Conservation (phyloP, 192 early-diverging fungal species). For the Martensiomyces pterosporus region DNA sequence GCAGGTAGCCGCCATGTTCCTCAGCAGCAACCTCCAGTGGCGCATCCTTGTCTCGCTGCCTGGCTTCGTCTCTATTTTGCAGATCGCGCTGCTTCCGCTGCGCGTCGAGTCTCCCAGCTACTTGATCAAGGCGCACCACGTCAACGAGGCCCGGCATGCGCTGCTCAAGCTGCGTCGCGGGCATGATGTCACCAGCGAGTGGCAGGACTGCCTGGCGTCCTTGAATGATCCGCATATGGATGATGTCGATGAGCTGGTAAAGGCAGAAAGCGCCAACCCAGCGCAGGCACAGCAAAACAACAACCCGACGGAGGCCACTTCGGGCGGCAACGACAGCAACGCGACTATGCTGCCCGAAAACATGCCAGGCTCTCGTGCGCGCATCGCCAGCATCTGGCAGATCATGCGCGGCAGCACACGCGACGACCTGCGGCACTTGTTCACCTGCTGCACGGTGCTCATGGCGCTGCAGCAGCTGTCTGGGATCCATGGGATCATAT, state of each 20-base stretch:
- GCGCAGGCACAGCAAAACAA: neutral
- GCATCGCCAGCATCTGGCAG: constrained; percentile 12
- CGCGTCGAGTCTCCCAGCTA: constrained; percentile 68
- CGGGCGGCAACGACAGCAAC: constrained; percentile 12
- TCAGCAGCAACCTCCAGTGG: constrained; percentile 58
- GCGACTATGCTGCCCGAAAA: constrained; percentile 9
- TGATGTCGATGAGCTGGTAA: neutral
- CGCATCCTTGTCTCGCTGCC: constrained; percentile 59
- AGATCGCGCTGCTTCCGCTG: constrained; percentile 56
- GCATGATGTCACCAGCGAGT: constrained; percentile 56
- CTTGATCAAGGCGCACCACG: constrained; percentile 54
- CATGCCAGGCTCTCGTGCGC: constrained; percentile 1
- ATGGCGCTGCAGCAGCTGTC: constrained; percentile 66
- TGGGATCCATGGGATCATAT: constrained; percentile 67
- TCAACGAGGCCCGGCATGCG: constrained; percentile 59
- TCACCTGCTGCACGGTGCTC: constrained; percentile 53
- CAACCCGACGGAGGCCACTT: neutral
- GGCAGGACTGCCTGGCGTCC: constrained; percentile 49
- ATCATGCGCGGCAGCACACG: constrained; percentile 28
- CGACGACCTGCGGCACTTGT: constrained; percentile 40
- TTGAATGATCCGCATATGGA: too few relatives aligned
- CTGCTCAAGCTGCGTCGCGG: constrained; percentile 56
- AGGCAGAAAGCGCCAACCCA: neutral
- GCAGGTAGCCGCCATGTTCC: constrained; percentile 55
- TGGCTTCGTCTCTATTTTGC: constrained; percentile 54